Percentiles rank a stretch among this genome's conserved stretches.
Conservation (phyloP, 2,329 filamentous ascomycete genomes). For the Diaporthe batatas region DNA sequence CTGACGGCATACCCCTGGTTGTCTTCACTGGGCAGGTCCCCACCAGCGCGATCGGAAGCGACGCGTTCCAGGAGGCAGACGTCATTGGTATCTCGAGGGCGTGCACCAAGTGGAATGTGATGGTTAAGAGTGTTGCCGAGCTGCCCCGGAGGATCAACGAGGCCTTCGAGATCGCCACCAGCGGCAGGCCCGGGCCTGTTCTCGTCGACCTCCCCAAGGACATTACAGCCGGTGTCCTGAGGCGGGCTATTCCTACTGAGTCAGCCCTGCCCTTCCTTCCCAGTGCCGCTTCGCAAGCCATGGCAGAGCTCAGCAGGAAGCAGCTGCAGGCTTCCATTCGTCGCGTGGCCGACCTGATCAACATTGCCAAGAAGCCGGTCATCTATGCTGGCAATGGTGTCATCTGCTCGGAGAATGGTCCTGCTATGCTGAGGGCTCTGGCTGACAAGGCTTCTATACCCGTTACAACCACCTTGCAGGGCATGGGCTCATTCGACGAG, state of each 20-base stretch:
- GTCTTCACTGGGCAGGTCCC: slow-evolving; percentile 96
- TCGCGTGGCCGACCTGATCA: slow-evolving; percentile 85
- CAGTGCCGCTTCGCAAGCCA: slow-evolving; percentile 87
- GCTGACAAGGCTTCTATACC: slow-evolving; percentile 91
- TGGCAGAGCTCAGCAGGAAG: slow-evolving; percentile 77
- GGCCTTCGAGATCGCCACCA: slow-evolving; percentile 97
- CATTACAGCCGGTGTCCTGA: slow-evolving; percentile 87
- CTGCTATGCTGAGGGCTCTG: slow-evolving; percentile 84
- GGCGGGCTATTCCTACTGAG: slow-evolving; percentile 83
- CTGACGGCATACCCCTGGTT: slow-evolving; percentile 95
- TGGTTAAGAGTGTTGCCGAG: slow-evolving; percentile 96
- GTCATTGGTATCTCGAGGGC: slow-evolving; percentile 92
- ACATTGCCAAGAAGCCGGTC: slow-evolving; percentile 91
- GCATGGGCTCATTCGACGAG: slow-evolving; percentile 92
- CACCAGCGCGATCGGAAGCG: slow-evolving; percentile 90
- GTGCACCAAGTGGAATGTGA: slow-evolving; percentile 99
- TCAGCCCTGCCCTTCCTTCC: slow-evolving; percentile 83
- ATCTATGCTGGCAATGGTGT: slow-evolving; percentile 96
- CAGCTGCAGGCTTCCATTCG: slow-evolving; percentile 81
- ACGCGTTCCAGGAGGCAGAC: slow-evolving; percentile 97
- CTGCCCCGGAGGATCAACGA: slow-evolving; percentile 95
- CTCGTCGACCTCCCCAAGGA: slow-evolving; percentile 97
- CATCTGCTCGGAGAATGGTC: slow-evolving; percentile 82
- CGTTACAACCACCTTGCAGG: slow-evolving; percentile 95
- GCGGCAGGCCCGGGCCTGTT: slow-evolving; percentile 92